These are phyloP conservation scores for Dorcoceras hygrometricum DNA, from an alignment of 257 asterid genomes.

Conservation along the genomic window DNA sequence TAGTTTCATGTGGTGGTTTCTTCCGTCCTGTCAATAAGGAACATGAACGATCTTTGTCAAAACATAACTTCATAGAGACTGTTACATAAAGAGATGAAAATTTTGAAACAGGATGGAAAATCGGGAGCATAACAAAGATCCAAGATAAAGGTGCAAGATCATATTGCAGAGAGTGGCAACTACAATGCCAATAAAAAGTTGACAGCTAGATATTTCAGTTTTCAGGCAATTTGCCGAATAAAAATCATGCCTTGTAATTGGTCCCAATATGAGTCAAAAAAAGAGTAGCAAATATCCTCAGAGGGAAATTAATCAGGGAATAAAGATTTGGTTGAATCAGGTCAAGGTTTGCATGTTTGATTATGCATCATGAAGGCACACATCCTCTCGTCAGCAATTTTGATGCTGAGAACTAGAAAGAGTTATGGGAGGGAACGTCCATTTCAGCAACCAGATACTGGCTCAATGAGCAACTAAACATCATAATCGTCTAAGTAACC, in stretches of 20 bases:
- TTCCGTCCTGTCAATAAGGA: constrained; percentile 43
- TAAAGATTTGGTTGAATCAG: background rate
- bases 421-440: constrained; percentile 8
- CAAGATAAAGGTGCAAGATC: constrained; percentile 1
- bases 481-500: background rate
- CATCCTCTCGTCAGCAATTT: background rate
- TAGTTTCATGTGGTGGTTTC: constrained; percentile 35
- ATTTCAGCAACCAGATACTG: constrained; percentile 9
- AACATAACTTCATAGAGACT: constrained; percentile 8
- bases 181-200: background rate
- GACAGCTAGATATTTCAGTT: constrained; percentile 1
- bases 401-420: constrained; percentile 8
- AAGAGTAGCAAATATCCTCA: constrained; percentile 4
- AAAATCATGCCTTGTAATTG: background rate
- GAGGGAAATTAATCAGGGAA: background rate
- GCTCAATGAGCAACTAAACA: constrained; percentile 15
- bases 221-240: background rate
- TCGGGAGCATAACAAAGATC: background rate
- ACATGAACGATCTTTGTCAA: constrained; percentile 15
- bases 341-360: background rate
- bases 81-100: background rate
- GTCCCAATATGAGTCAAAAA: background rate
- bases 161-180: constrained; percentile 2
- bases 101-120: background rate
- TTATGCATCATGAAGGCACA: background rate